Evolutionary conservation across 2,329 filamentous ascomycete genomes (phyloP).

Genomic region (Plenodomus biglobosus): DNA sequence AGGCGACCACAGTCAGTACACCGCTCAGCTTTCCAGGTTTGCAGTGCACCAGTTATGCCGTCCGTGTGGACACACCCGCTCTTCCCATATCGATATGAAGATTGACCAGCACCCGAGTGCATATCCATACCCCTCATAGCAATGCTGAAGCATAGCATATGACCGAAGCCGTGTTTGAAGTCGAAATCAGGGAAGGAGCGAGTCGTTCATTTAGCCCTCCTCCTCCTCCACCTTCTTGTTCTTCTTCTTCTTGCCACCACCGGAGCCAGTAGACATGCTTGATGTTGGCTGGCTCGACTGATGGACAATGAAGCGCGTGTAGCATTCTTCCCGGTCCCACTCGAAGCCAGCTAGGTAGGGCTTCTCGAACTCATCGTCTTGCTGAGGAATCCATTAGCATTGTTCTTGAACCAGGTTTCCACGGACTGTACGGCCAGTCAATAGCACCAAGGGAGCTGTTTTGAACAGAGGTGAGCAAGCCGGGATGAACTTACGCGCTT

Average conservation of each 20-base stretch:
- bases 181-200: conserved; percentile 41
- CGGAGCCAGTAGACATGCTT: conserved; percentile 48
- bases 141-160: conserved; percentile 25
- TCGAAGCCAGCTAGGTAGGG: conserved; percentile 93
- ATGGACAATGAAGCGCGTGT: conserved; percentile 84
- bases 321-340: conserved; percentile 92
- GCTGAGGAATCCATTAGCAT: conserved; percentile 47
- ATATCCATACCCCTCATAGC: conserved; percentile 25
- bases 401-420: neutral
- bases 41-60: conserved; percentile 14
- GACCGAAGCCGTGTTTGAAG: conserved; percentile 29
- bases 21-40: conserved; percentile 18
- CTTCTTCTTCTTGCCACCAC: conserved; percentile 45
- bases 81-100: conserved; percentile 38
- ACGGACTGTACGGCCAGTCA: neutral
- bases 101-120: conserved; percentile 31
- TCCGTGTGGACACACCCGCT: conserved; percentile 32
- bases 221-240: conserved; percentile 35
- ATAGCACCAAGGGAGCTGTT: neutral
- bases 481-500: conserved; percentile 70
- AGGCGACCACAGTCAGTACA: conserved; percentile 15
- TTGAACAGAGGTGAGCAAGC: neutral
- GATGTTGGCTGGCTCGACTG: conserved; percentile 64
- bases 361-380: conserved; percentile 85
- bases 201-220: conserved; percentile 41